Evolutionary conservation across 768 basidiomycete species (phyloP).

Genomic region (Boletus vermiculosoides): DNA sequence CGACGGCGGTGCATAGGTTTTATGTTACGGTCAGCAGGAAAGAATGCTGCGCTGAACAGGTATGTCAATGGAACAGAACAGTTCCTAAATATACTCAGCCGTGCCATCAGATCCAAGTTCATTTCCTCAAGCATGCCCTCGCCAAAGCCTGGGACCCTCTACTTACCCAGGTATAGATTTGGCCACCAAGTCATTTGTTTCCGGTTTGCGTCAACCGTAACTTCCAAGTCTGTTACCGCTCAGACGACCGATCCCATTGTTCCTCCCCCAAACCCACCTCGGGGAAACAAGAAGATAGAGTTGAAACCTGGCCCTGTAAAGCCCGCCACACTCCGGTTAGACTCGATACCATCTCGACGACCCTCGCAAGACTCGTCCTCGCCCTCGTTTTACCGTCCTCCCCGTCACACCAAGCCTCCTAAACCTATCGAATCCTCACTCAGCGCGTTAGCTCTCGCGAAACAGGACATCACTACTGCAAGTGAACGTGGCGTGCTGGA

Average conservation of each 20-base stretch:
- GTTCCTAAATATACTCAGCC: constrained; percentile 1
- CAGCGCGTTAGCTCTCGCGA: constrained; percentile 48
- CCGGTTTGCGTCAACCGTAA: constrained; percentile 30
- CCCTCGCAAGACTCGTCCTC: constrained; percentile 27
- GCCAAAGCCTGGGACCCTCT: not conserved
- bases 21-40: constrained; percentile 42
- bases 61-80: constrained; percentile 8
- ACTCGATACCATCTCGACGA: constrained; percentile 16
- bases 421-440: constrained; percentile 19
- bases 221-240: constrained; percentile 24
- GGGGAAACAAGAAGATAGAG: constrained; percentile 51
- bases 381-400: constrained; percentile 27
- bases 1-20: constrained; percentile 18
- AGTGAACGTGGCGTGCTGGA: constrained; percentile 64
- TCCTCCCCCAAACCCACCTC: constrained; percentile 26
- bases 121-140: constrained; percentile 1
- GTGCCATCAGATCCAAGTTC: constrained; percentile 21
- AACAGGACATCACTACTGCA: constrained; percentile 65
- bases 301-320: constrained; percentile 65
- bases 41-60: constrained; percentile 41
- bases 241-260: constrained; percentile 22
- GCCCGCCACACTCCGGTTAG: constrained; percentile 28
- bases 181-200: constrained; percentile 4
- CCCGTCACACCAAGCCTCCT: constrained; percentile 24
- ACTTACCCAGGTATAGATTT: constrained; percentile 3